These are phyloP conservation scores for Cytidiella melzeri DNA, from an alignment of 768 basidiomycete species.

Conservation along the genomic window DNA sequence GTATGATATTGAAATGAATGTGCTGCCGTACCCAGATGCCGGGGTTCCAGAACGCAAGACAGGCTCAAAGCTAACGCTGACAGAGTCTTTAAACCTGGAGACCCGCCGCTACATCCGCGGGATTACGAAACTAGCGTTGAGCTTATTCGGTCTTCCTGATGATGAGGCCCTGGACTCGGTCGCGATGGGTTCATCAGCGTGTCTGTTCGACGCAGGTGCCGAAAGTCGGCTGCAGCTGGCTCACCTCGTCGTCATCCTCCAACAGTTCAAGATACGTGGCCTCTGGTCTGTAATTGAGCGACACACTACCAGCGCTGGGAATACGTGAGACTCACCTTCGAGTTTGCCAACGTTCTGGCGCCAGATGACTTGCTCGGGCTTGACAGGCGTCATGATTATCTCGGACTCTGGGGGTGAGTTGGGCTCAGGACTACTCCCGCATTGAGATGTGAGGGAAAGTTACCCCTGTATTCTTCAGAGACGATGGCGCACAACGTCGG, in stretches of 20 bases:
- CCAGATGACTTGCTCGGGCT: slow-evolving; percentile 4
- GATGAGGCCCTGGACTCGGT: not conserved
- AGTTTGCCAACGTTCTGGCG: slow-evolving; percentile 8
- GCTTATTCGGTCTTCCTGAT: not conserved
- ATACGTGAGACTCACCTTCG: not conserved
- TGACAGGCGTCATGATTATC: not conserved
- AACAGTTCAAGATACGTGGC: too few species aligned
- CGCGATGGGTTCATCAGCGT: not conserved
- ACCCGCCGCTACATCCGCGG: not conserved
- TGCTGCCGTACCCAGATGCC: not conserved
- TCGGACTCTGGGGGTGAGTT: slow-evolving; percentile 4
- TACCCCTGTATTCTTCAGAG: not conserved
- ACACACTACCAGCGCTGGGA: too few species aligned
- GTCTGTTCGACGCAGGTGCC: not conserved
- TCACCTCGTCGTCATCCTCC: not conserved
- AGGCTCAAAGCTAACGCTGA: not conserved
- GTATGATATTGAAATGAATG: not conserved
- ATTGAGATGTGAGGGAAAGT: too few species aligned
- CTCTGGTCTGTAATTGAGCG: too few species aligned
- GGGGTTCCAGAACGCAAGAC: not conserved
- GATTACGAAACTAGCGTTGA: not conserved
- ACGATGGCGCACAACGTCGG: slow-evolving; percentile 1
- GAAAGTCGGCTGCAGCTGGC: not conserved
- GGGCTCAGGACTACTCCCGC: too few species aligned
- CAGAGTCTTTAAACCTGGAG: not conserved